Evolutionary conservation across 805 yeast genomes (phyloP).

Genomic region (Saitoella complicata): DNA sequence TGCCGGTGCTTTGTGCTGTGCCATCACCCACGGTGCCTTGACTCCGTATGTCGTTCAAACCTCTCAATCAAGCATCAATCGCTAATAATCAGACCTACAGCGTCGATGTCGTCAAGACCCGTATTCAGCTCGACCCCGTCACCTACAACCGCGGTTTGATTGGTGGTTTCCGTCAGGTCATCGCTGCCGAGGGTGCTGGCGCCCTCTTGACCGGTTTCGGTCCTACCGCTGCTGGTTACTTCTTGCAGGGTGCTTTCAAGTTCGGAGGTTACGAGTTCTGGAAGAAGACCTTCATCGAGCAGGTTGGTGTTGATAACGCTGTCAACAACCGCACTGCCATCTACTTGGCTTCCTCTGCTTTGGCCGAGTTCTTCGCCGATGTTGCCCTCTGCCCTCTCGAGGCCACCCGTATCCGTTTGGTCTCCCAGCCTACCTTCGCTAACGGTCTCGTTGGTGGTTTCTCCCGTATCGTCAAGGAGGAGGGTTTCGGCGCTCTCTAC

Average conservation of each 20-base stretch:
- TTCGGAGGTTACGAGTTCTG: conserved; percentile 45
- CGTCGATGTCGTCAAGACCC: conserved; percentile 83
- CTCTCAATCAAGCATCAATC: no score
- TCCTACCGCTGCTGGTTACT: conserved; percentile 64
- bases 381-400: conserved; percentile 67
- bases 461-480: conserved; percentile 75
- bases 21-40: conserved; percentile 1
- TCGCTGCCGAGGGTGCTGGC: conserved; percentile 39
- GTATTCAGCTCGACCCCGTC: conserved; percentile 66
- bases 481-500: conserved; percentile 80
- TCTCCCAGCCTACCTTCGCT: conserved; percentile 24
- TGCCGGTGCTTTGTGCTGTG: not conserved
- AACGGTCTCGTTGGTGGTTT: conserved; percentile 76
- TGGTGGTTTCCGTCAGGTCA: conserved; percentile 46
- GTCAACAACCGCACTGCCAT: conserved; percentile 46
- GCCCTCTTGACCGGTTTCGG: conserved; percentile 74
- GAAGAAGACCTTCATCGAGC: conserved; percentile 27
- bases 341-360: conserved; percentile 58
- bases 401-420: conserved; percentile 47
- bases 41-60: not conserved
- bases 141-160: conserved; percentile 56
- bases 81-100: conserved; percentile 32
- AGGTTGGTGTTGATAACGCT: conserved; percentile 51
- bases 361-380: conserved; percentile 77
- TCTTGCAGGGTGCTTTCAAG: conserved; percentile 64